These are phyloP conservation scores for Rugonectria rugulosa DNA, from an alignment of 2,329 filamentous ascomycete species.

Conservation along the genomic window DNA sequence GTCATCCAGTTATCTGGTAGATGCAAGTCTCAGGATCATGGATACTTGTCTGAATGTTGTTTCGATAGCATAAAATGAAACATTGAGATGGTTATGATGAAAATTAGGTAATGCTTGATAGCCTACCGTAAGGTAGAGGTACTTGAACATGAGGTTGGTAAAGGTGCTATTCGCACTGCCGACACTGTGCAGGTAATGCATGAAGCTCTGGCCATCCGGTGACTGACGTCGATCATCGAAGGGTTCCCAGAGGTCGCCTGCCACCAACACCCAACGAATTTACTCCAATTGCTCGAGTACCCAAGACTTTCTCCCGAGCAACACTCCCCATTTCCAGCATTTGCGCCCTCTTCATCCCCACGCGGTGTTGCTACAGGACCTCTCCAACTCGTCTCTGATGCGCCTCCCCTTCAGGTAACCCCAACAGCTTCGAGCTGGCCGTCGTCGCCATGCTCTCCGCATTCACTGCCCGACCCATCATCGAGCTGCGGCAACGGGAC, in stretches of 20 bases:
- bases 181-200: slow-evolving; percentile 33
- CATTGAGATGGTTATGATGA: no score
- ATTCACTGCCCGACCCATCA: slow-evolving; percentile 93
- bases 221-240: slow-evolving; percentile 40
- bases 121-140: no score
- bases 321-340: background rate
- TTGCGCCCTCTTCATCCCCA: background rate
- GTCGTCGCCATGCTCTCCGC: slow-evolving; percentile 85
- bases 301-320: background rate
- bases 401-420: slow-evolving; percentile 38
- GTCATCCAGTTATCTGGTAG: no score
- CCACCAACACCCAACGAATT: slow-evolving; percentile 11
- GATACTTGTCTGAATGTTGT: no score
- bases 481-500: slow-evolving; percentile 95
- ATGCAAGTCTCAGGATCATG: no score
- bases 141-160: background rate
- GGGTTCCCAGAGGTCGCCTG: slow-evolving; percentile 22
- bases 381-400: slow-evolving; percentile 38
- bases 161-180: slow-evolving; percentile 32
- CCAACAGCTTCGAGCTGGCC: slow-evolving; percentile 51
- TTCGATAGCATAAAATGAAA: no score
- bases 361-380: background rate
- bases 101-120: no score
- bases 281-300: slow-evolving; percentile 9
- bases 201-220: slow-evolving; percentile 36